Base-by-base conservation (phyloP, 768 basidiomycete species). In the Leucogyrophana mollusca region DNA sequence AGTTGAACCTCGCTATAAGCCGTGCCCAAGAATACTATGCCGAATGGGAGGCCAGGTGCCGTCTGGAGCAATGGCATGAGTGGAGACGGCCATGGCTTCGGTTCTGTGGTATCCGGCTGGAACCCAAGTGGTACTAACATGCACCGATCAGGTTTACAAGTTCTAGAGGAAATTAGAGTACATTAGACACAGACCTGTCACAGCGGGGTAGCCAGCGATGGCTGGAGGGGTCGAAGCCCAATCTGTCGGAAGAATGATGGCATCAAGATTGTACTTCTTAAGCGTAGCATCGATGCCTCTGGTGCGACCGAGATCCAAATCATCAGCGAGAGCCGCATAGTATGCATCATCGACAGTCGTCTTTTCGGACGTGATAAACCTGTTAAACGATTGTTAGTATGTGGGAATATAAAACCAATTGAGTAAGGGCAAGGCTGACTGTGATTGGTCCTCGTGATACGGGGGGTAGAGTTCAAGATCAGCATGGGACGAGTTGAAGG, bases 131-230 rank as follows among this genome's bases (percentile, higher is more conserved):
- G 83, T 8, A 85, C 83, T 60, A 34, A 34, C 9, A 25, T 41
- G 34, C 21, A 44, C n/a, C 23, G 22, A 36, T 20, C 11, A 21
- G 3, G 20, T 27, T 10, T 5, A 21, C n/a, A n/a, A n/a, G n/a
- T n/a, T n/a, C n/a, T n/a, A n/a, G n/a, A n/a, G n/a, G n/a, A n/a
- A n/a, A n/a, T n/a, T n/a, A n/a, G n/a, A n/a, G n/a, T n/a, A n/a
- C n/a, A n/a, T n/a, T n/a, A n/a, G n/a, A n/a, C n/a, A n/a, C n/a
- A n/a, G n/a, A n/a, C 82, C 82, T 20, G 84, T 83, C 30, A 84
- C 68, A 43, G 84, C 79, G 2, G 84, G 83, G 52, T 83, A 85
- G 7, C 82, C 84, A 4, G 80, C 78, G 45, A 84, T 75, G 3
- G 82, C 83, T 64, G 63, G 56, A 4, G 64, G 54, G 13, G 50